Base-by-base conservation (phyloP, 1,139 yeast genomes). In the Geotrichum macrosporum region DNA sequence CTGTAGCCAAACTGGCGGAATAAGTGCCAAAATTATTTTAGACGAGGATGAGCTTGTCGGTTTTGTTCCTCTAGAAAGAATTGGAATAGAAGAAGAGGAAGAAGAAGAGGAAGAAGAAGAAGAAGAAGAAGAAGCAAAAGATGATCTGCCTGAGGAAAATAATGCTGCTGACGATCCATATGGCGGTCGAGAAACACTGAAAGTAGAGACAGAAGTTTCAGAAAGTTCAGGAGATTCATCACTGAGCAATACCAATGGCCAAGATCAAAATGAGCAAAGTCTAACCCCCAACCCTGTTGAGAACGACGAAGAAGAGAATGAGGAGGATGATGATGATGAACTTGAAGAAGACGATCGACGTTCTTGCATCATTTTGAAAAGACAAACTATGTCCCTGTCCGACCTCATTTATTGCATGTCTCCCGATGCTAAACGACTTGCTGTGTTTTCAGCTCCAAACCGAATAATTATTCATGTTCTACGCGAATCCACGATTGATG, bases 31-130 rank as follows among this genome's bases (percentile, higher is more conserved):
- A 26, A 41, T 51, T 12, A 36, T 50, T 9, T 19, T 49, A 9
- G 50, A 47, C 15, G 53, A 46, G 16, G 53, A 50, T 24, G 54
- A 50, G 24, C 31, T 47, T 27, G 27, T 43, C 13, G 53, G 48
- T 3, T 41, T 38, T 34, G 41, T 39, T 24, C 32, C 48, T 2
- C 13, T 46, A 12, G 51, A 51, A 16, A 29, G 35, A 3, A 41
- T 27, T 22, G 34, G 48, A 24, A 38, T 21, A 8, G 44, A 40
- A 13, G 39, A 40, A 32, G 42, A 47, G 32, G 48, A 35, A 13
- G 46, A 30, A 19, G 46, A 29, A 9, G 46, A 43, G 24, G 53
- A 42, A 16, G 49, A 42, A 16, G 40, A 13, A 27, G 45, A 41
- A 3, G 48, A 21, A 6, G 48, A 44, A 2, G 55, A 46, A 15